Percentiles rank a stretch among this genome's conserved stretches.
Conservation (phyloP, 257 asterid genomes). For the Craterostigma plantagineum region DNA sequence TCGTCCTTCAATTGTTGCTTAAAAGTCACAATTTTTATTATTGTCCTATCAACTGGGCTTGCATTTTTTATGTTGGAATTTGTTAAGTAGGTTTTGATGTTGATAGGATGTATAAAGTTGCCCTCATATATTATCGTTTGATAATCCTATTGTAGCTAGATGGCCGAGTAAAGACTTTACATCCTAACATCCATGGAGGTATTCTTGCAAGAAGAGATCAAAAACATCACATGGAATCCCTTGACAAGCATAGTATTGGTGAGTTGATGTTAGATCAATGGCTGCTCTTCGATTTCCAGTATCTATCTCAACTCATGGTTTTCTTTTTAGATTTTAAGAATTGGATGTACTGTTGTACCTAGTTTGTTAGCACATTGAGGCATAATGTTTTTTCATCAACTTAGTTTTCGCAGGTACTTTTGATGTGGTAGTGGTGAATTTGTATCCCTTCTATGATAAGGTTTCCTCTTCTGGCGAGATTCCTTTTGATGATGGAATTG, state of each 20-base stretch:
- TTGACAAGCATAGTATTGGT: conserved; percentile 76
- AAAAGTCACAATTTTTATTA: too few species aligned
- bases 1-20: too few species aligned
- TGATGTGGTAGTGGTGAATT: conserved; percentile 92
- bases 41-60: too few species aligned
- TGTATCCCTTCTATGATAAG: conserved; percentile 83
- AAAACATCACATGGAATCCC: conserved; percentile 85
- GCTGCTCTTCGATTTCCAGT: too few species aligned
- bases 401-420: conserved; percentile 49
- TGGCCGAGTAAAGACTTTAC: conserved; percentile 96
- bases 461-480: conserved; percentile 67
- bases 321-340: neutral
- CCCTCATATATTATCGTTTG: neutral
- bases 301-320: too few species aligned
- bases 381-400: conserved; percentile 6
- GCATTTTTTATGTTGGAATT: too few species aligned
- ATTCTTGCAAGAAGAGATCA: conserved; percentile 94
- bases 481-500: conserved; percentile 85
- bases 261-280: conserved; percentile 11
- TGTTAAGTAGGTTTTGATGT: too few species aligned
- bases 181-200: conserved; percentile 88
- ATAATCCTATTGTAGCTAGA: conserved; percentile 46
- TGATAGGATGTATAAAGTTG: too few species aligned
- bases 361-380: conserved; percentile 8
- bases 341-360: conserved; percentile 4